Evolutionary conservation across 148 eudicot species (phyloP).

Genomic region (Spergularia marina): DNA sequence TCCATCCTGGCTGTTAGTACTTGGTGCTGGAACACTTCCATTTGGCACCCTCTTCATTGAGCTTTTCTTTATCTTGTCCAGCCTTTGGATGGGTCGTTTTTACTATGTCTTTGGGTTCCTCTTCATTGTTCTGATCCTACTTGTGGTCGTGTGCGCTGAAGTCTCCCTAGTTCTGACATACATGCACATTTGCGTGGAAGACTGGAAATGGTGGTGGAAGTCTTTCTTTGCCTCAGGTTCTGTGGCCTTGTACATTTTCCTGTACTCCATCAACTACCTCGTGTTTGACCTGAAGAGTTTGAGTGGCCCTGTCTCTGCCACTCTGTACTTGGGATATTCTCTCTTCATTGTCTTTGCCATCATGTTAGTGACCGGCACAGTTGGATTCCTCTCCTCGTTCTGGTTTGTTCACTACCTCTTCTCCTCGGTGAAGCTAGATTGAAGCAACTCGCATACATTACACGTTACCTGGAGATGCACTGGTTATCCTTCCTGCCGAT

Average conservation of each 20-base stretch:
- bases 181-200: constrained; percentile 71
- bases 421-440: constrained; percentile 65
- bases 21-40: constrained; percentile 71
- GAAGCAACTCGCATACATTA: neutral
- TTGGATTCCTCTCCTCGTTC: constrained; percentile 56
- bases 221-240: constrained; percentile 68
- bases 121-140: constrained; percentile 43
- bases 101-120: constrained; percentile 62
- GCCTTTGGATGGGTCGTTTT: constrained; percentile 64
- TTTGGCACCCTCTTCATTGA: constrained; percentile 67
- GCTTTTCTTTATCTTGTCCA: constrained; percentile 59
- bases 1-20: constrained; percentile 62
- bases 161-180: constrained; percentile 62
- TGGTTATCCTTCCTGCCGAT: neutral
- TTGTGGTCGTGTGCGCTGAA: constrained; percentile 56
- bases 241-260: constrained; percentile 56
- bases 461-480: constrained; percentile 6
- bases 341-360: constrained; percentile 56
- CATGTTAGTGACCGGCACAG: constrained; percentile 60
- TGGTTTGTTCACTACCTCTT: constrained; percentile 62
- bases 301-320: constrained; percentile 59
- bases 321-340: constrained; percentile 62
- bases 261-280: constrained; percentile 59
- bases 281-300: constrained; percentile 55
- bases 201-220: constrained; percentile 86